Evolutionary conservation across 441 rosid species (phyloP).

Genomic region (Cnidoscolus chayamansa): DNA sequence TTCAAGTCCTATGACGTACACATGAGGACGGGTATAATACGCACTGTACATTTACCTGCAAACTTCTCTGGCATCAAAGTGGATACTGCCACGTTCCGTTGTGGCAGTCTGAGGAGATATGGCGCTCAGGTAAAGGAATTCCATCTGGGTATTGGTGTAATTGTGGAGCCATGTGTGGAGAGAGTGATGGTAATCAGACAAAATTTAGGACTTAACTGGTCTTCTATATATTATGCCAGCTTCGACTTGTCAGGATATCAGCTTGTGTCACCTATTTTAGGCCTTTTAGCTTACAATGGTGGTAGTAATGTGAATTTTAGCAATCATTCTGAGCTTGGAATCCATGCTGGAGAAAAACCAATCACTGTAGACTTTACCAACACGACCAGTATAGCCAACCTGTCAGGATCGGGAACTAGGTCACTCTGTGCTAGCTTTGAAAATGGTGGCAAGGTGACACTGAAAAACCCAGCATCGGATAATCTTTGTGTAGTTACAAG

Average conservation of each 20-base stretch:
- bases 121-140: slow-evolving; percentile 75
- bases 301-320: slow-evolving; percentile 44
- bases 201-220: slow-evolving; percentile 69
- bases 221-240: slow-evolving; percentile 54
- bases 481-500: slow-evolving; percentile 52
- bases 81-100: slow-evolving; percentile 59
- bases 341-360: slow-evolving; percentile 45
- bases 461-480: slow-evolving; percentile 46
- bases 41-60: slow-evolving; percentile 53
- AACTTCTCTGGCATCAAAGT: slow-evolving; percentile 71
- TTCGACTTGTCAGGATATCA: slow-evolving; percentile 69
- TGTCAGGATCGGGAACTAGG: slow-evolving; percentile 27
- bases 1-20: slow-evolving; percentile 46
- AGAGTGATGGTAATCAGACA: slow-evolving; percentile 76
- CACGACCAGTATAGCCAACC: slow-evolving; percentile 8
- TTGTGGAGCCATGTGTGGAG: slow-evolving; percentile 67
- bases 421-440: slow-evolving; percentile 64
- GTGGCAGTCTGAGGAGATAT: slow-evolving; percentile 75
- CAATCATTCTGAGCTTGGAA: slow-evolving; percentile 54
- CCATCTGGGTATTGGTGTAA: slow-evolving; percentile 56
- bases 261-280: slow-evolving; percentile 72
- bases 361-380: slow-evolving; percentile 58
- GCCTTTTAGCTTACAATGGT: slow-evolving; percentile 69
- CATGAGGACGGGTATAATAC: slow-evolving; percentile 55
- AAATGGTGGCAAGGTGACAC: slow-evolving; percentile 47